Base-by-base conservation (phyloP, 148 eudicot genomes). In the Fagopyrum homotropicum region DNA sequence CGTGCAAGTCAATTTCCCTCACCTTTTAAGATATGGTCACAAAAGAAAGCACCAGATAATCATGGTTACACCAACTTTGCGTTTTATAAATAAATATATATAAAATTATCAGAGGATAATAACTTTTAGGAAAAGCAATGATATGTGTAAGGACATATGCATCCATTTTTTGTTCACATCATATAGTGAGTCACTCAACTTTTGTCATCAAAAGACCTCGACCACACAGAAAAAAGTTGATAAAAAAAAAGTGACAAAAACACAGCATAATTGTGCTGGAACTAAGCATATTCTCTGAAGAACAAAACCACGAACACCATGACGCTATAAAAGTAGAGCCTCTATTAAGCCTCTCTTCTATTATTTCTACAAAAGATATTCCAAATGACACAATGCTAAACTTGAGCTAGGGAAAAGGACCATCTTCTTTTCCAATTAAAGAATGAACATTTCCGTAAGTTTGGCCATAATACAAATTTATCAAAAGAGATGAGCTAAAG, bases 391-490 rank as follows among this genome's bases (percentile, higher is more conserved):
- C 54, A 8, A 69, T 79, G 83, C 78, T 52, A 69, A 70, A 76
- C 79, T 80, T 19, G 19, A 78, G 77, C 79, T 79, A 77, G 78
- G 83, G 75, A 78, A 79, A 83, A 79, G 75, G 84, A 80, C 79
- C 73, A 79, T 73, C 88, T 81, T 80, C 78, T 22, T 52, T 52
- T 45, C 71, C 4, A 66, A 66, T 66, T 66, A 43, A 4, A 40
- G 71, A 40, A 66, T 66, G 71, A 66, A 4, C 9, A 66, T 40
- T 17, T 6, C 14, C 45, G 43, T 15, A 14, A 5, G 40, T 12
- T 64, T 40, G 46, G 14, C 71, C 71, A 66, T 15, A 66, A 15
- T 66, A 17, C 46, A 43, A 5, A 15, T 40, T 30, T 14, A 14
- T 43, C 71, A 66, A 66, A 66, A 12, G 16, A 14, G 5, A 19